Base-by-base conservation (phyloP, 148 eudicot genomes). In the Silene uniflora region DNA sequence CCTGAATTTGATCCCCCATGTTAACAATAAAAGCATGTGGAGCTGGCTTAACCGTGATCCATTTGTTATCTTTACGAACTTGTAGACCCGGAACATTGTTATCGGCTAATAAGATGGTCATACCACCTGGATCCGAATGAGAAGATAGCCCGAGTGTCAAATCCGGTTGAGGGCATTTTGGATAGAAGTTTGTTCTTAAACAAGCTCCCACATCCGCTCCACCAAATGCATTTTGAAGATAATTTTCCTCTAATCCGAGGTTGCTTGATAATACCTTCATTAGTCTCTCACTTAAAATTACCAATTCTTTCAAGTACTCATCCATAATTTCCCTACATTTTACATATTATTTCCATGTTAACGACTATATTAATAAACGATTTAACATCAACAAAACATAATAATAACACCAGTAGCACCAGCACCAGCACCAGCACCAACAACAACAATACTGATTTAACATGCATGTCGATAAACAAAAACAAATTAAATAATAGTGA, bases 151-250 rank as follows among this genome's bases (percentile, higher is more conserved):
- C 98, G 16, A 94, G 86, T n/a, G 97, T 84, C 13, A 94, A 79
- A 70, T 94, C 98, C 0, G 98, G 97, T 73, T 94, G 98, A 1
- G 98, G 98, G 73, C 98, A 94, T 76, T 88, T 92, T 8, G 98
- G 97, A 73, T 92, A 94, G 69, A 78, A 94, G 64, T 90, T 91
- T 3, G 83, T 86, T 75, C 98, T 83, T 42, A 92, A 77, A 44
- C 97, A 89, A 12, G 91, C 92, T 44, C 93, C 98, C 27, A 83
- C 71, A 13, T 88, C 84, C 24, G 88, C 82, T 9, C 95, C 97
- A 23, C 98, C 98, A 76, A 95, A 92, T 14, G 92, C 85, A 59
- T 87, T 81, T 83, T 86, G 90, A n/a, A 95, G 90, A 64, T 78
- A 62, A 35, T 87, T 76, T 54, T 86, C 92, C 3, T 76, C 80